A percentile compares a stretch with the other conserved stretches of the same genome.
Conservation (phyloP, 176 grass and related monocot genomes). For the Oryza australiensis region DNA sequence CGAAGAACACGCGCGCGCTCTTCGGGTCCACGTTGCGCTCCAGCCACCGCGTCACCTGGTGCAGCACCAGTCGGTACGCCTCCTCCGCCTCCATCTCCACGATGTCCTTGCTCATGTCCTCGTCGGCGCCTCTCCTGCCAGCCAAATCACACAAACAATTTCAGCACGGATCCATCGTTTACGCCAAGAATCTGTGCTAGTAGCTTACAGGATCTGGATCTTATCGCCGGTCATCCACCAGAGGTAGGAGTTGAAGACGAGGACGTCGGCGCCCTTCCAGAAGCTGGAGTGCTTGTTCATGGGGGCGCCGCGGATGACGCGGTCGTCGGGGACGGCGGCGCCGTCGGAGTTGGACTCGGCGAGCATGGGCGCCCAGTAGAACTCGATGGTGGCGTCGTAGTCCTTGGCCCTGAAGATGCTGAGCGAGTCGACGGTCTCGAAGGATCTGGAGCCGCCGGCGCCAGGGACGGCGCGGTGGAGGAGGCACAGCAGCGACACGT, state of each 20-base stretch:
- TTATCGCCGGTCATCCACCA: conserved; percentile 55
- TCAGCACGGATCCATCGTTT: background rate
- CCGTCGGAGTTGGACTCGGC: conserved; percentile 66
- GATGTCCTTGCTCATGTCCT: conserved; percentile 56
- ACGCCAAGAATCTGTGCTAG: too few relatives aligned
- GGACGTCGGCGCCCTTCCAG: conserved; percentile 66
- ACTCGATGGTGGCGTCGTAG: conserved; percentile 72
- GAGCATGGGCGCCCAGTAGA: conserved; percentile 71
- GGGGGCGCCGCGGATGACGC: conserved; percentile 52
- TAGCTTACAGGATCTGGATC: conserved; percentile 57
- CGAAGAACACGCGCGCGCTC: conserved; percentile 66
- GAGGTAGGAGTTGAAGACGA: conserved; percentile 76
- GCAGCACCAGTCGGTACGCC: conserved; percentile 52
- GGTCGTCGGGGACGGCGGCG: conserved; percentile 33
- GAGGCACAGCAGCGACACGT: conserved; percentile 57
- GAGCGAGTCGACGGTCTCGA: conserved; percentile 56
- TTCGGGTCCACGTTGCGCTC: conserved; percentile 52
- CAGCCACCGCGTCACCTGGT: conserved; percentile 55
- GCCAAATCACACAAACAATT: background rate
- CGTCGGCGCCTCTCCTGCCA: conserved; percentile 51
- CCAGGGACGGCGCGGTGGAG: conserved; percentile 61
- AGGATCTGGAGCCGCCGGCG: conserved; percentile 46
- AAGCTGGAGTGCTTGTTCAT: conserved; percentile 49
- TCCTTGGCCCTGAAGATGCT: conserved; percentile 57
- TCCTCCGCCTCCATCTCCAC: conserved; percentile 50